These are phyloP conservation scores for Brettanomyces nanus DNA, from an alignment of 805 yeast genomes.

Conservation along the genomic window DNA sequence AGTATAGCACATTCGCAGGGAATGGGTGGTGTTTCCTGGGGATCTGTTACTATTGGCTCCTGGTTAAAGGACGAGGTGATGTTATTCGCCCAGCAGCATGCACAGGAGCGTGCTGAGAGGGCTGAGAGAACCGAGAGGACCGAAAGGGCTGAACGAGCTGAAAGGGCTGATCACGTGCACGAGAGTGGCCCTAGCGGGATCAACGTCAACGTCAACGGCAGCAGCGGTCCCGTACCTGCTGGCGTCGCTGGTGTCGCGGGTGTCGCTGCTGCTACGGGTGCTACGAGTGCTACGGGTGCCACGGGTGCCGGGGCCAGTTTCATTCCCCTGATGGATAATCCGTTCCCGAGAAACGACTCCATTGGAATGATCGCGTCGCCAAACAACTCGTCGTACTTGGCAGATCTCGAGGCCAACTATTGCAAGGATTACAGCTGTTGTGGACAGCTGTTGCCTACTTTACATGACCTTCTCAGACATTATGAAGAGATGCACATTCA, in stretches of 20 bases:
- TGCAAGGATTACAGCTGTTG: slow-evolving; percentile 96
- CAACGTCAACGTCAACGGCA: slow-evolving; percentile 8
- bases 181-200: slow-evolving; percentile 11
- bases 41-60: slow-evolving; percentile 87
- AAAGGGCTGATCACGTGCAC: no score
- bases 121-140: background rate
- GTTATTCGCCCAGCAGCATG: slow-evolving; percentile 28
- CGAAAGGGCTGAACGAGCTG: background rate
- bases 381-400: slow-evolving; percentile 69
- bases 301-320: background rate
- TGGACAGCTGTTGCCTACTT: slow-evolving; percentile 83
- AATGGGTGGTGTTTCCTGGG: slow-evolving; percentile 98
- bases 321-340: slow-evolving; percentile 15
- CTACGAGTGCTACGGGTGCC: background rate
- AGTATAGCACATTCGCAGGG: slow-evolving; percentile 95
- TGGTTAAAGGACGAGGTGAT: slow-evolving; percentile 93
- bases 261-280: background rate
- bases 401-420: slow-evolving; percentile 90
- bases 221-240: no score
- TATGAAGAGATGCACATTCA: slow-evolving; percentile 93
- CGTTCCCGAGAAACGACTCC: slow-evolving; percentile 17
- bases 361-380: slow-evolving; percentile 33
- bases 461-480: slow-evolving; percentile 88
- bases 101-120: slow-evolving; percentile 1
- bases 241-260: slow-evolving; percentile 3